Percentiles rank a stretch among this genome's conserved stretches.
These are phyloP conservation scores for Aphanomyces cochlioides DNA, from an alignment of 352 stramenopile genomes.

Conservation along the genomic window DNA sequence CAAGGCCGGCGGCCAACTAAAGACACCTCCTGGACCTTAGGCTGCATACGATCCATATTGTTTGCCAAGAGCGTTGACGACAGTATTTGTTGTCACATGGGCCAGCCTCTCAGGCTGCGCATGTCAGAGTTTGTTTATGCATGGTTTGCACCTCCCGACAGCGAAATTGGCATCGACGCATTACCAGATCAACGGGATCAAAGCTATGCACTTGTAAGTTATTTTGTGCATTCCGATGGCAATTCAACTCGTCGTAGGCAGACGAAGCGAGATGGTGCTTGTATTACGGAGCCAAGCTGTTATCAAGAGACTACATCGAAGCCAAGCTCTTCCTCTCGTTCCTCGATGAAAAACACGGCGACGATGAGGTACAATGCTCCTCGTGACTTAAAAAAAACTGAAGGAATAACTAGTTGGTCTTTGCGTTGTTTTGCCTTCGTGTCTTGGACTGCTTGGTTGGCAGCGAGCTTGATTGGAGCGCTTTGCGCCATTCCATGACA, in stretches of 20 bases:
- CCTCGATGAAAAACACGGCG: conserved; percentile 89
- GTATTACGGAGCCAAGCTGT: conserved; percentile 90
- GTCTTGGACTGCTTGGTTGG: conserved; percentile 69
- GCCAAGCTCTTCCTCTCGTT: conserved; percentile 89
- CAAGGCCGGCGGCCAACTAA: conserved; percentile 71
- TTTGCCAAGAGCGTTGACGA: conserved; percentile 86
- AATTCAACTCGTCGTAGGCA: conserved; percentile 43
- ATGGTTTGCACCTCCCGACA: conserved; percentile 79
- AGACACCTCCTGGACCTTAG: conserved; percentile 79
- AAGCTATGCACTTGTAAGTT: conserved; percentile 17
- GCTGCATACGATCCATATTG: conserved; percentile 87
- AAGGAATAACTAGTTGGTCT: conserved; percentile 52
- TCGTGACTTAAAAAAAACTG: no score
- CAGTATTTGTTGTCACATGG: conserved; percentile 53
- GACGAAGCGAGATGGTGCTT: conserved; percentile 90
- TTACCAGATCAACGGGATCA: conserved; percentile 25
- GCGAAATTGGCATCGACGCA: background rate
- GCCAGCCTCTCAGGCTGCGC: conserved; percentile 55
- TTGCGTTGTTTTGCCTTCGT: conserved; percentile 86
- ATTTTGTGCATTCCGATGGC: conserved; percentile 16
- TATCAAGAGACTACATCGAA: conserved; percentile 84
- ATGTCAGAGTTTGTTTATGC: conserved; percentile 93
- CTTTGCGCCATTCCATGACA: conserved; percentile 50
- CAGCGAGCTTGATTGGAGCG: conserved; percentile 55
- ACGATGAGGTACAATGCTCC: conserved; percentile 57